Evolutionary conservation across 139 green algal species (phyloP), one percentile per base, ranked within the genome.

Genomic region (Haematococcus lacustris): DNA sequence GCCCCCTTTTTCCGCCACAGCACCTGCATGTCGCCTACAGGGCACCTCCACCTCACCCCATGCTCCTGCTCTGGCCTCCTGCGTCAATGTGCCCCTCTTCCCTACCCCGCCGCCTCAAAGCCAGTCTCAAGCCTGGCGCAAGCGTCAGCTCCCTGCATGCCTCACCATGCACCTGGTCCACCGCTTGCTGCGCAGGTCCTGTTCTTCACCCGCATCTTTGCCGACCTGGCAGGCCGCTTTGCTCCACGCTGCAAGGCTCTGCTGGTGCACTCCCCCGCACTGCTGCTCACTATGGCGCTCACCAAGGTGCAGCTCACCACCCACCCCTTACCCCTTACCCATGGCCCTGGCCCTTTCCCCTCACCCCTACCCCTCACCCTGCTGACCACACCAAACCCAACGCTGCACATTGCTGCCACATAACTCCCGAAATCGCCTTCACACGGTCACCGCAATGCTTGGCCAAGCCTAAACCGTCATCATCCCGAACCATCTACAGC

Each of bases 121-220:
- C n/a, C n/a, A n/a, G n/a, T n/a, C n/a, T n/a, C n/a, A n/a, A n/a
- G n/a, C n/a, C n/a, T n/a, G n/a, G n/a, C n/a, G n/a, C n/a, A n/a
- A n/a, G n/a, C n/a, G n/a, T n/a, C 35, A 33, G 37, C 70, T 38
- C 38, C 17, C 3, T 21, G n/a, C n/a, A n/a, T n/a, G 9, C 40
- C 3, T 43, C 4, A 30, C n/a, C 41, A n/a, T n/a, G n/a, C n/a
- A 5, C 51, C 40, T 38, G 21, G 21, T 7, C 23, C 7, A 28
- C 9, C 43, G 9, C 47, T 34, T 23, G 9, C 17, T 38, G 7
- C 0, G 26, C 79, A 91, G 87, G 76, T 82, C 34, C 78, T 93
- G 26, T 94, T 94, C 78, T 94, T 91, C 61, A 66, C 67, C 1
- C 82, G 87, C 60, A 85, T 94, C 51, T 83, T 92, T 62, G 79